These are phyloP conservation scores for Colletotrichum ledebouriae DNA, from an alignment of 2,329 filamentous ascomycete genomes.

Conservation along the genomic window DNA sequence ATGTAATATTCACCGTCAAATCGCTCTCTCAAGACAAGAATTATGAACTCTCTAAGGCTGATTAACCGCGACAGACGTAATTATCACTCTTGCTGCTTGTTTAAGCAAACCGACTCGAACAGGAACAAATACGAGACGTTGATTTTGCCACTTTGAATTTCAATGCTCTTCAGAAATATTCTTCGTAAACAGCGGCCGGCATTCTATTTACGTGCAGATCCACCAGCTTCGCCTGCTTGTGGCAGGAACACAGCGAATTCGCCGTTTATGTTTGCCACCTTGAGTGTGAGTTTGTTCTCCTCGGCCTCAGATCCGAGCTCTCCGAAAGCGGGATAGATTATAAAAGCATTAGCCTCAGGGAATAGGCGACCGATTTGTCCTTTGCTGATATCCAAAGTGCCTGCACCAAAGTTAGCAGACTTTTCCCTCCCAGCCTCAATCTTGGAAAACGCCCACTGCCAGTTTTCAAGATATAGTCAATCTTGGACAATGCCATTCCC, in stretches of 20 bases:
- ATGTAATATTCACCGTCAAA: too few relatives aligned
- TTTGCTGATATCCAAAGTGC: conserved; percentile 52
- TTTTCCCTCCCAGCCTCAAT: not conserved
- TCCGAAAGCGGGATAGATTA: conserved; percentile 47
- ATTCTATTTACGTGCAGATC: not conserved
- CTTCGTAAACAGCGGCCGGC: too few relatives aligned
- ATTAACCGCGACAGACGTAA: too few relatives aligned
- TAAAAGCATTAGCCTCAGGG: conserved; percentile 52
- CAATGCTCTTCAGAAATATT: too few relatives aligned
- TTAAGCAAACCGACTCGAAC: too few relatives aligned
- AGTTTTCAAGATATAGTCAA: conserved; percentile 56
- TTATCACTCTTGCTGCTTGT: not conserved
- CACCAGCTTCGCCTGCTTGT: conserved; percentile 28
- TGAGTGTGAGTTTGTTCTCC: conserved; percentile 54
- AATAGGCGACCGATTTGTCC: conserved; percentile 54
- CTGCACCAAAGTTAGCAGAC: conserved; percentile 38
- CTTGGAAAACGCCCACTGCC: conserved; percentile 47
- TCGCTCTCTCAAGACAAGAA: too few relatives aligned
- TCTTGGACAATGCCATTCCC: conserved; percentile 53
- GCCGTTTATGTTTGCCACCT: conserved; percentile 50
- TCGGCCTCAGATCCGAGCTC: conserved; percentile 56
- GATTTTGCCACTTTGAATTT: too few relatives aligned
- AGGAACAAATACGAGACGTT: too few relatives aligned
- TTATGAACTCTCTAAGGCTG: too few relatives aligned
- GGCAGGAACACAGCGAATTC: conserved; percentile 53